Percentiles rank a stretch among this genome's conserved stretches.
Evolutionary conservation across 164 flowering plant genomes (phyloP).

Genomic region (Houttuynia cordata): DNA sequence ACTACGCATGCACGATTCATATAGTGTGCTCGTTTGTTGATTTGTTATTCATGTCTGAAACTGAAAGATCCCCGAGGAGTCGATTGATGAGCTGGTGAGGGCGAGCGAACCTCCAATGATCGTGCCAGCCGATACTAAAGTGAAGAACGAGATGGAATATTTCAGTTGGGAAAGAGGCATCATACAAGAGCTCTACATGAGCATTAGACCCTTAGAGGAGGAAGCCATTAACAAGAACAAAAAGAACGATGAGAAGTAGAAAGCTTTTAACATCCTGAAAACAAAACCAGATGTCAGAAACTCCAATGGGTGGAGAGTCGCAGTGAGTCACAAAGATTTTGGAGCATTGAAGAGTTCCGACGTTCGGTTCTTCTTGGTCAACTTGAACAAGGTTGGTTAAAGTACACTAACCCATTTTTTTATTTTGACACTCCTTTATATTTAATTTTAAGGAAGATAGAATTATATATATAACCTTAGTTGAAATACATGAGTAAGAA

Average conservation of each 20-base stretch:
- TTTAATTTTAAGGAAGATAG: too few species aligned
- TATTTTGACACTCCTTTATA: too few species aligned
- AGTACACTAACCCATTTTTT: neutral
- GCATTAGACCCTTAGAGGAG: neutral
- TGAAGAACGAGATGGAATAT: neutral
- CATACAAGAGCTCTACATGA: neutral
- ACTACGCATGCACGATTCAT: too few species aligned
- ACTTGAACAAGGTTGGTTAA: conserved; percentile 46
- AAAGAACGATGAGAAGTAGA: neutral
- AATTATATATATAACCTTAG: too few species aligned
- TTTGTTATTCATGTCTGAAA: too few species aligned
- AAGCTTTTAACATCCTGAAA: conserved; percentile 35
- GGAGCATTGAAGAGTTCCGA: conserved; percentile 27
- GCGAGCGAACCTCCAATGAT: neutral
- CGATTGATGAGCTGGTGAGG: neutral
- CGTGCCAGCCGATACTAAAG: neutral
- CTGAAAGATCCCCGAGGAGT: neutral
- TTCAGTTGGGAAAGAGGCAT: neutral
- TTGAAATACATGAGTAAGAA: too few species aligned
- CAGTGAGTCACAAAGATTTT: conserved; percentile 28
- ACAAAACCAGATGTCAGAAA: conserved; percentile 48
- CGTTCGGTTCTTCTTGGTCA: conserved; percentile 64
- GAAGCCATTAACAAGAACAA: neutral
- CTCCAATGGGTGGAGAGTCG: conserved; percentile 61
- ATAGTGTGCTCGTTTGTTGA: too few species aligned